These are phyloP conservation scores for Aspergillus affinis DNA, from an alignment of 495 filamentous ascomycete species.

Conservation along the genomic window DNA sequence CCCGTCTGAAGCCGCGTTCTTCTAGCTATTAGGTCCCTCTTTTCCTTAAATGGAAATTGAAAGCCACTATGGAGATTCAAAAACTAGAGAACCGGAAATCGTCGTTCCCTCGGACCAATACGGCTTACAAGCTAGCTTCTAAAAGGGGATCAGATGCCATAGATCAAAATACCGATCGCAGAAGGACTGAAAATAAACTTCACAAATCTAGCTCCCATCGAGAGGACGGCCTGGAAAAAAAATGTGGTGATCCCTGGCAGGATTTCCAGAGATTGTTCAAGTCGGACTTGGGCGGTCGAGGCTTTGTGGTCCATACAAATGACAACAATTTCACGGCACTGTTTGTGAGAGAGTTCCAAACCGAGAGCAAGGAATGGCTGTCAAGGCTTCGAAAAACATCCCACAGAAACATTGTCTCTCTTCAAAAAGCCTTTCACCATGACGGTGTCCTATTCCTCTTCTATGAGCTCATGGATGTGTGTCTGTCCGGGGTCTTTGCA, in stretches of 20 bases:
- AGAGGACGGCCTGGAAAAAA: slow-evolving; percentile 1
- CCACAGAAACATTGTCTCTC: slow-evolving; percentile 11
- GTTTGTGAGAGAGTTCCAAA: slow-evolving; percentile 8
- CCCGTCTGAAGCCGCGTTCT: no score
- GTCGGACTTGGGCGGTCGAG: slow-evolving; percentile 7
- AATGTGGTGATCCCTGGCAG: slow-evolving; percentile 6
- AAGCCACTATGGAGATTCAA: no score
- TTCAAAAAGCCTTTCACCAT: slow-evolving; percentile 14
- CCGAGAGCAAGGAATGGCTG: background rate
- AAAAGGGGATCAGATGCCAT: background rate
- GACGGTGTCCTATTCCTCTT: slow-evolving; percentile 10
- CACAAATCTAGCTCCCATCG: background rate
- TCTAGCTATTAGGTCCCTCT: no score
- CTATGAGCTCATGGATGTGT: slow-evolving; percentile 20
- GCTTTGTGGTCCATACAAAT: slow-evolving; percentile 8
- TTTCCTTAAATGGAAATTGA: no score
- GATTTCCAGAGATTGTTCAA: slow-evolving; percentile 11
- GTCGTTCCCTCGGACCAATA: background rate
- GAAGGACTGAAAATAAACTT: background rate
- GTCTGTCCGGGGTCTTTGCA: slow-evolving; percentile 12
- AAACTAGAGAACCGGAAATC: background rate
- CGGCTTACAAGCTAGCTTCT: background rate
- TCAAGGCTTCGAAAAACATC: slow-evolving; percentile 3
- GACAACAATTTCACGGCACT: slow-evolving; percentile 10
- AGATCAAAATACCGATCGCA: background rate